Conservation (phyloP, 257 asterid species). For the Solanum arcanum region DNA sequence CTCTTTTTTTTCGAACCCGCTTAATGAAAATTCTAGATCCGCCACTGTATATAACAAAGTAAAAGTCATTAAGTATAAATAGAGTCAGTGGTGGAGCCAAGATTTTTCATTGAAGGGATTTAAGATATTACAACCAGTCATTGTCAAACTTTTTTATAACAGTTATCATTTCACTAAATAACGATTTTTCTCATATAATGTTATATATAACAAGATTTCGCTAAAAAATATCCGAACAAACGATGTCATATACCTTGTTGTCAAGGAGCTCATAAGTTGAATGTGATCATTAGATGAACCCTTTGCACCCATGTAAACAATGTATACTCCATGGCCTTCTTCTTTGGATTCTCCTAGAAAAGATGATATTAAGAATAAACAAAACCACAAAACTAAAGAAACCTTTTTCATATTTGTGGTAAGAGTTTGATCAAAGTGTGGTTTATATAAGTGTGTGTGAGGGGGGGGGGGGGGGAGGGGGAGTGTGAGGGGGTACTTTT, state of each 20-base stretch:
- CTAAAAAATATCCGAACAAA: not conserved
- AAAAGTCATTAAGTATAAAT: too few species aligned
- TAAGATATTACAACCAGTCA: not conserved
- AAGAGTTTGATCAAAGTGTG: not conserved
- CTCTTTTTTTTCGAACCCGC: too few species aligned
- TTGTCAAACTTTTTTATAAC: too few species aligned
- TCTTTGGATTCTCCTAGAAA: constrained; percentile 3
- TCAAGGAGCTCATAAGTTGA: constrained; percentile 36
- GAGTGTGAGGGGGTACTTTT: too few species aligned
- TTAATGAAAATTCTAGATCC: too few species aligned
- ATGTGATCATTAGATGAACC: constrained; percentile 18
- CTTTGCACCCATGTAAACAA: constrained; percentile 77
- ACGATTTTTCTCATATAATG: not conserved
- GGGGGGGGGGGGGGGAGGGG: too few species aligned
- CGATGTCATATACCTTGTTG: constrained; percentile 28
- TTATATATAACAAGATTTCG: not conserved
- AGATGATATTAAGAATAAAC: not conserved
- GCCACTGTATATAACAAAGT: not conserved
- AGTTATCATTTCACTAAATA: not conserved
- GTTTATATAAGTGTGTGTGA: not conserved
- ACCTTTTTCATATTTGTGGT: constrained; percentile 24
- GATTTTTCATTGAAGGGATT: fast-evolving
- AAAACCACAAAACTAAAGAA: not conserved
- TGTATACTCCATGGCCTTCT: constrained; percentile 36
- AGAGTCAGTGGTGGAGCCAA: fast-evolving